These are phyloP conservation scores for Aureobasidium pullulans DNA, from an alignment of 2,329 filamentous ascomycete species.

Conservation along the genomic window DNA sequence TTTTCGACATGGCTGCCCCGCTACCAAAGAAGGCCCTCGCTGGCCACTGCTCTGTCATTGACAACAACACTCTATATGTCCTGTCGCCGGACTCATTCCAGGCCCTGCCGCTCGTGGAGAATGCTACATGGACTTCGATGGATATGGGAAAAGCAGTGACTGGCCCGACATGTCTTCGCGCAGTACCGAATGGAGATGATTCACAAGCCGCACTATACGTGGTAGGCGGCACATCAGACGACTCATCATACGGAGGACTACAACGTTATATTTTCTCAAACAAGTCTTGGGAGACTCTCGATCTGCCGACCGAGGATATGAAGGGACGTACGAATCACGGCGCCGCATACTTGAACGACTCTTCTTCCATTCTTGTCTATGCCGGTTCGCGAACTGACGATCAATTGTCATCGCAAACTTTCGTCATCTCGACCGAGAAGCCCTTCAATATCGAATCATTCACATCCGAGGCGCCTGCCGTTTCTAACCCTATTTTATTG, in stretches of 20 bases:
- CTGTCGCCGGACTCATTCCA: constrained; percentile 71
- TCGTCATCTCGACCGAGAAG: constrained; percentile 58
- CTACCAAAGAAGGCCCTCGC: constrained; percentile 62
- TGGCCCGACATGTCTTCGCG: constrained; percentile 70
- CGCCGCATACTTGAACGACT: constrained; percentile 63
- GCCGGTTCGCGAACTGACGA: constrained; percentile 62
- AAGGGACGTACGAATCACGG: constrained; percentile 68
- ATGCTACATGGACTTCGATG: constrained; percentile 64
- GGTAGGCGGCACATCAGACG: constrained; percentile 62
- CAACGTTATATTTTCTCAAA: constrained; percentile 58
- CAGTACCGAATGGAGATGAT: constrained; percentile 50
- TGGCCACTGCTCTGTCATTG: constrained; percentile 73
- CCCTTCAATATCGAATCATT: constrained; percentile 59
- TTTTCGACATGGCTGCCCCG: constrained; percentile 59
- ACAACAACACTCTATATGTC: constrained; percentile 76
- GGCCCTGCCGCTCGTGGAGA: constrained; percentile 59
- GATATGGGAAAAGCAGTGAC: constrained; percentile 61
- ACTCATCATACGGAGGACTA: constrained; percentile 61
- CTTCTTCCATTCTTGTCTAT: constrained; percentile 70
- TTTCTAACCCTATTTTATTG: constrained; percentile 63
- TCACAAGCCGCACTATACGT: constrained; percentile 64
- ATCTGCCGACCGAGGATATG: constrained; percentile 45
- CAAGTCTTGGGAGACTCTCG: constrained; percentile 52
- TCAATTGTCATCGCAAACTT: constrained; percentile 63
- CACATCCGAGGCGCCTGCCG: constrained; percentile 53